Evolutionary conservation across 192 early-diverging fungal species (phyloP).

Genomic region (Linnemannia schmuckeri): DNA sequence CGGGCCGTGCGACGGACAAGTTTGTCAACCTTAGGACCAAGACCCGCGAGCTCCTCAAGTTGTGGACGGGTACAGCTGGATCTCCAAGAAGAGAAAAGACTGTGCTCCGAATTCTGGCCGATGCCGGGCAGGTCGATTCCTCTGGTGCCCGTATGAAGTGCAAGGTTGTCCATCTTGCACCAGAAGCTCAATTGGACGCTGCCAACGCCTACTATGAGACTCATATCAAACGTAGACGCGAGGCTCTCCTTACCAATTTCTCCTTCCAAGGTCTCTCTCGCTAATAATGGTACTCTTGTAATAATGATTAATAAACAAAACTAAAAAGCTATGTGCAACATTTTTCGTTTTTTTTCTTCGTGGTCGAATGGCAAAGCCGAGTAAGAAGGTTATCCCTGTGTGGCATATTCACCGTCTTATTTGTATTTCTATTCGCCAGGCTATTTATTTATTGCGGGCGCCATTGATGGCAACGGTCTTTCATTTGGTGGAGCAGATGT

Average conservation of each 20-base stretch:
- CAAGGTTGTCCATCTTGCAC: constrained; percentile 24
- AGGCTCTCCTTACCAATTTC: constrained; percentile 23
- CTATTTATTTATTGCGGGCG: no score
- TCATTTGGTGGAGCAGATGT: no score
- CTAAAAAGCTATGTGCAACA: not conserved
- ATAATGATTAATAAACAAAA: not conserved
- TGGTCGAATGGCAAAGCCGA: no score
- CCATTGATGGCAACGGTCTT: no score
- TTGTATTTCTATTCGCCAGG: no score
- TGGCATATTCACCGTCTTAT: no score
- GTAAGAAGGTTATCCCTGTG: no score
- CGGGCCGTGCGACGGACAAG: constrained; percentile 49
- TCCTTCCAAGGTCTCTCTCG: constrained; percentile 16
- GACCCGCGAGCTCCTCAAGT: constrained; percentile 47
- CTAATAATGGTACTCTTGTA: not conserved
- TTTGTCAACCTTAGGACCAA: constrained; percentile 55
- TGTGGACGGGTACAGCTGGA: constrained; percentile 46
- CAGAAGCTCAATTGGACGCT: constrained; percentile 24
- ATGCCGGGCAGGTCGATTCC: constrained; percentile 40
- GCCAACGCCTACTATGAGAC: constrained; percentile 46
- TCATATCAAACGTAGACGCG: constrained; percentile 44
- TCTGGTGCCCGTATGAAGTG: constrained; percentile 22
- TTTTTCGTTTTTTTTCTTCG: no score
- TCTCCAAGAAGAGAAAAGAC: constrained; percentile 44
- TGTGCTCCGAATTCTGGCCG: constrained; percentile 24